Evolutionary conservation across 129 eudicot genomes (phyloP).

Genomic region (Gnaphalium uliginosum): DNA sequence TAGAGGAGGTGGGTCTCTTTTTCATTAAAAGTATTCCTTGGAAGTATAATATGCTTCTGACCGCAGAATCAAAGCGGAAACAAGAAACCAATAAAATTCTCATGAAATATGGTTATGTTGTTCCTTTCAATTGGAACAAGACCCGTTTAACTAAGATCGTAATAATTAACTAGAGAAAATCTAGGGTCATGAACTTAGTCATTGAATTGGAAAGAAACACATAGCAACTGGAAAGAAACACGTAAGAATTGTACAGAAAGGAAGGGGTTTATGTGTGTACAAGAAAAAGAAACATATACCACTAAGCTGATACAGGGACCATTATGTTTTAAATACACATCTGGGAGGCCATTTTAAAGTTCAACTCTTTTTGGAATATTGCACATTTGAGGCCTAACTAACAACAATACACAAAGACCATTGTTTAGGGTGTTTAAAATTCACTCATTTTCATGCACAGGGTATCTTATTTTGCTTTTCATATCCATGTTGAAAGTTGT

Average conservation of each 20-base stretch:
- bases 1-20: too few relatives aligned
- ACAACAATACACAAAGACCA: neutral
- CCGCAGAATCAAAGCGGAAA: neutral
- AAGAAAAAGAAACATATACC: neutral
- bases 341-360: too few relatives aligned
- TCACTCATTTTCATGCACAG: neutral
- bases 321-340: neutral
- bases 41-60: too few relatives aligned
- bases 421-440: neutral
- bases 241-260: too few relatives aligned
- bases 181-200: neutral
- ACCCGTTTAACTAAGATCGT: neutral
- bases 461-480: neutral
- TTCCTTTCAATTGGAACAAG: too few relatives aligned
- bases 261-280: neutral
- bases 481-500: neutral
- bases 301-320: neutral
- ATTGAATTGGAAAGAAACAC: too few relatives aligned
- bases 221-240: too few relatives aligned
- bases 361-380: too few relatives aligned
- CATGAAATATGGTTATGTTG: too few relatives aligned
- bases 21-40: too few relatives aligned
- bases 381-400: too few relatives aligned
- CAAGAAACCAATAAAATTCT: neutral
- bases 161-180: neutral